Evolutionary conservation across 495 filamentous ascomycete species (phyloP), one percentile per base, ranked within the genome.

Genomic region (Daldinia loculata): DNA sequence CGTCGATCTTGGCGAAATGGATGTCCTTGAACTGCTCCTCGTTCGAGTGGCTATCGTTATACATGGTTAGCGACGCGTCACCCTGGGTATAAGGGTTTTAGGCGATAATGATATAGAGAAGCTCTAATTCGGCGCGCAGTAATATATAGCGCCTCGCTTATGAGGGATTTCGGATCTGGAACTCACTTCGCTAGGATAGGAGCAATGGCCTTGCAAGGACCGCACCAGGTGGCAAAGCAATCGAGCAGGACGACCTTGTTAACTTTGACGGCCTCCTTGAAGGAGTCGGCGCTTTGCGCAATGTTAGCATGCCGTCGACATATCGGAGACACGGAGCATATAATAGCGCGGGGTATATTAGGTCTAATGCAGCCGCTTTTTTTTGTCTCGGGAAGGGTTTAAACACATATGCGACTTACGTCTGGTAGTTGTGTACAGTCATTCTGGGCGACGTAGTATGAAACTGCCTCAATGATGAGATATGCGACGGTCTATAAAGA

Each of bases 191-290:
- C 87, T 60, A 97, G 77, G 27, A 84, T 74, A 39, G 95, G 95
- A 19, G 93, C 87, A 73, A 98, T 93, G 71, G 87, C 84, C 85
- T 93, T 97, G 90, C 95, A 98, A 61, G 95, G 95, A 63, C 93
- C 94, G 85, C 95, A 98, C 95, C 95, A 98, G 38, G 82, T 87
- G 50, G 95, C 95, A 78, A 90, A 92, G 83, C 88, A 93, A 85
- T 98, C 95, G 79, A 97, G 77, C 71, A 98, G 82, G 70, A 97
- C 85, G 70, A 92, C 79, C 14, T 84, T 84, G 80, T 87, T 72
- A 7, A 78, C 63, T 36, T 80, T 72, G 59, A 93, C 63, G 48
- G 86, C 87, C 60, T 78, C 67, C 57, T 89, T 81, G 83, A 89
- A 97, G 34, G 89, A 84, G 0, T 80, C 78, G 69, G 83, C 83